phyloP scores from a whole-genome alignment of 2,329 filamentous ascomycete genomes.

The Paecilomyces fulvus region DNA sequence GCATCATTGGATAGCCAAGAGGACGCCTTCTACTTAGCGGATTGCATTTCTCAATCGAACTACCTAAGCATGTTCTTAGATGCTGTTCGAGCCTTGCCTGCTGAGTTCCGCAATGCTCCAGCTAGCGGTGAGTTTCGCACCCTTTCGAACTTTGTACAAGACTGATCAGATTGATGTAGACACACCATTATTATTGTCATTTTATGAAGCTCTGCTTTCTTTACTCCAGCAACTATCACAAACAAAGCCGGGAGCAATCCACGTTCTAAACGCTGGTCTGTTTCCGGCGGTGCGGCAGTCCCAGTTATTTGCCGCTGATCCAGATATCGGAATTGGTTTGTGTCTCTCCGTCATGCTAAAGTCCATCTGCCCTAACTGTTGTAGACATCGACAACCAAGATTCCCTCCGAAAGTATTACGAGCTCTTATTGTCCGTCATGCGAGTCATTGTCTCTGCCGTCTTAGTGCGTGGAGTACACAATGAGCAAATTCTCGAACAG shows the following conservation, averaged over 20 bases:
- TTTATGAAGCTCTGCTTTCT: constrained; percentile 67
- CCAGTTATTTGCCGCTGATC: constrained; percentile 79
- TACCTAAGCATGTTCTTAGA: constrained; percentile 87
- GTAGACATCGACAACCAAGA: constrained; percentile 57
- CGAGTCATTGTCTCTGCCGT: constrained; percentile 76
- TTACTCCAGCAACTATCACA: constrained; percentile 78
- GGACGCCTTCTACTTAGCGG: constrained; percentile 65
- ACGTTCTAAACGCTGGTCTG: constrained; percentile 81
- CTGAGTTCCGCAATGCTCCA: constrained; percentile 58
- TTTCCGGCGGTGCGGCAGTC: constrained; percentile 75
- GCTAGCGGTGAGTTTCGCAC: constrained; percentile 43
- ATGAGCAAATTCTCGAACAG: constrained; percentile 62
- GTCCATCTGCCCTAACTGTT: constrained; percentile 7
- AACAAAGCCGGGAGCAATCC: constrained; percentile 72
- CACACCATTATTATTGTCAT: constrained; percentile 47
- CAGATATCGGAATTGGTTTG: constrained; percentile 71
- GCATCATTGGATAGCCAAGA: constrained; percentile 66
- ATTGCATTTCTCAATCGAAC: constrained; percentile 74
- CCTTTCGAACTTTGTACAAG: not conserved
- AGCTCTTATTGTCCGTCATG: constrained; percentile 69
- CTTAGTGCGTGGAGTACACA: constrained; percentile 72
- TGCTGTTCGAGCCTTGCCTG: constrained; percentile 67
- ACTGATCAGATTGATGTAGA: constrained; percentile 30
- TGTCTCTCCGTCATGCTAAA: constrained; percentile 5
- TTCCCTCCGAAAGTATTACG: constrained; percentile 74